Conservation (phyloP, 306 rosid genomes). For the Quercus bicolor region DNA sequence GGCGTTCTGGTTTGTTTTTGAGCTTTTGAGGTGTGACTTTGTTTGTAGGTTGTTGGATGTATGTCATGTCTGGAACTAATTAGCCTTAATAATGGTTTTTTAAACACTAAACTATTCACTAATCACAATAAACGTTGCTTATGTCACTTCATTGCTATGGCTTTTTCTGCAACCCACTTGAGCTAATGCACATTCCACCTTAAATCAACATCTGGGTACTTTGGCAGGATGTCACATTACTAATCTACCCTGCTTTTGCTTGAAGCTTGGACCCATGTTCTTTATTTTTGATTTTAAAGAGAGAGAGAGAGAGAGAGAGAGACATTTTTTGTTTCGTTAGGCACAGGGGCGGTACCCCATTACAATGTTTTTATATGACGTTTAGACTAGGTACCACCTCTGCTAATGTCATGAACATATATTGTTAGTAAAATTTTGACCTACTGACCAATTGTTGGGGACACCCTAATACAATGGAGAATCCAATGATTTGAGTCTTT, state of each 20-base stretch:
- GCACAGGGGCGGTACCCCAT: too few relatives aligned
- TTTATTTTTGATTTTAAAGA: too few relatives aligned
- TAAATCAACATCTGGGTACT: constrained; percentile 22
- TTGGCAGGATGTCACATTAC: constrained; percentile 24
- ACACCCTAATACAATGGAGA: too few relatives aligned
- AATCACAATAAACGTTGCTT: constrained; percentile 26
- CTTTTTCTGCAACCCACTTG: constrained; percentile 54
- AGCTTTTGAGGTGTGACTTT: constrained; percentile 77
- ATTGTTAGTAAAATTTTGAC: too few relatives aligned
- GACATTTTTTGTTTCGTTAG: too few relatives aligned
- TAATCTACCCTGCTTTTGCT: constrained; percentile 19
- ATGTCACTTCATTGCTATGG: constrained; percentile 46
- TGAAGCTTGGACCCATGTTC: too few relatives aligned
- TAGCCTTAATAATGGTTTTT: constrained; percentile 15
- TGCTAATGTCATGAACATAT: too few relatives aligned
- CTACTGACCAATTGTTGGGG: too few relatives aligned
- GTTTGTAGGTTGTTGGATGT: constrained; percentile 67
- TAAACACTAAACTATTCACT: constrained; percentile 26
- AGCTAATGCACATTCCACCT: constrained; percentile 26
- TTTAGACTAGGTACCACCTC: too few relatives aligned
- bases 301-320: too few relatives aligned
- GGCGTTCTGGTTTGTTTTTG: constrained; percentile 47
- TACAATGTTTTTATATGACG: too few relatives aligned
- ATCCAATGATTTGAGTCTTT: too few relatives aligned
- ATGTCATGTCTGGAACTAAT: constrained; percentile 38